phyloP scores from a whole-genome alignment of 257 asterid species.

The Dorcoceras hygrometricum region DNA sequence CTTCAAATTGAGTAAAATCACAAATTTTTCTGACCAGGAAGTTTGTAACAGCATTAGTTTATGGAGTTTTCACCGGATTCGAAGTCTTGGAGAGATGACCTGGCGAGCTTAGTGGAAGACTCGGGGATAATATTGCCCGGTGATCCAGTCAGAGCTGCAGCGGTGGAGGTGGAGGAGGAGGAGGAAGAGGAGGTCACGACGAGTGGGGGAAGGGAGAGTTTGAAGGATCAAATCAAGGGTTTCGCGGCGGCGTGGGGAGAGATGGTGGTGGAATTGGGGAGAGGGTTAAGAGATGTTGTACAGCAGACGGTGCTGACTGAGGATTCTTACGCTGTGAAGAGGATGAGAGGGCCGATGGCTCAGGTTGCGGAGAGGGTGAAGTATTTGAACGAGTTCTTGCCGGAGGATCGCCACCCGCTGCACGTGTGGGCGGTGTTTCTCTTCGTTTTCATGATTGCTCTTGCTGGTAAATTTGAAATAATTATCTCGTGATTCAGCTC shows the following conservation, averaged over 20 bases:
- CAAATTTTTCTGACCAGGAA: neutral
- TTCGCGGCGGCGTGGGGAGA: slow-evolving; percentile 90
- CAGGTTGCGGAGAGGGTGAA: slow-evolving; percentile 55
- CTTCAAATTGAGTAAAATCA: neutral
- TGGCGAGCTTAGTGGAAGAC: slow-evolving; percentile 71
- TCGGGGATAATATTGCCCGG: slow-evolving; percentile 47
- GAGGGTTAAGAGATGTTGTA: slow-evolving; percentile 75
- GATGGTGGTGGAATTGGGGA: slow-evolving; percentile 61
- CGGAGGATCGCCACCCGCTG: slow-evolving; percentile 87
- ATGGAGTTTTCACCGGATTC: slow-evolving; percentile 58
- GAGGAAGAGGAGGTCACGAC: slow-evolving; percentile 17
- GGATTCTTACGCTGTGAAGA: slow-evolving; percentile 76
- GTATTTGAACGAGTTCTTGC: slow-evolving; percentile 67
- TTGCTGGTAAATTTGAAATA: slow-evolving; percentile 54
- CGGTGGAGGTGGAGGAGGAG: slow-evolving; percentile 41
- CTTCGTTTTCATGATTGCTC: slow-evolving; percentile 58
- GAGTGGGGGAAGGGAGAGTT: slow-evolving; percentile 50
- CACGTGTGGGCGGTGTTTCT: slow-evolving; percentile 73
- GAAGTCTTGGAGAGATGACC: slow-evolving; percentile 75
- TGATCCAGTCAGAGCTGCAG: slow-evolving; percentile 32
- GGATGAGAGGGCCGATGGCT: slow-evolving; percentile 47
- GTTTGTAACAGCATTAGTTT: slow-evolving; percentile 2
- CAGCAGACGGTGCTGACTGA: slow-evolving; percentile 69
- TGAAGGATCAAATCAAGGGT: slow-evolving; percentile 79
- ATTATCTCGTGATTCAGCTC: neutral